phyloP scores from a whole-genome alignment of 768 basidiomycete species.

The Tremella fuciformis region DNA sequence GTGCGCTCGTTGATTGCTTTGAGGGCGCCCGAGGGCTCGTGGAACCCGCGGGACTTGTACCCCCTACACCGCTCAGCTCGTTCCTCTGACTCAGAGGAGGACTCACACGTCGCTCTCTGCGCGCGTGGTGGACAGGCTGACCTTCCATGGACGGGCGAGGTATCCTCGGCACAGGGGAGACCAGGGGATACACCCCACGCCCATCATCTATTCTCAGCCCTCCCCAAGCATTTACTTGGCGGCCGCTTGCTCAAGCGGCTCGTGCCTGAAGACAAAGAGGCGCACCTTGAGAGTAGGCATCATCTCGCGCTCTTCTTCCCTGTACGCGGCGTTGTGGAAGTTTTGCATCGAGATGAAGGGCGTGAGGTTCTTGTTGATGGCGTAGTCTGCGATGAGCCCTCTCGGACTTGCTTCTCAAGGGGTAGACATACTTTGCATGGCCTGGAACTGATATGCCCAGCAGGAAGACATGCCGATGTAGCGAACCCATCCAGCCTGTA shows the following conservation, averaged over 20 bases:
- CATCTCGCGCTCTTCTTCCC: slow-evolving; percentile 56
- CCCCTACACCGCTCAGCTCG: background rate
- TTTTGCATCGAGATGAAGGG: slow-evolving; percentile 70
- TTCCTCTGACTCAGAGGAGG: background rate
- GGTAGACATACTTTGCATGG: slow-evolving; percentile 43
- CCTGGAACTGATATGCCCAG: slow-evolving; percentile 51
- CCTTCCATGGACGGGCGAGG: slow-evolving; percentile 8
- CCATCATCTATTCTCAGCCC: slow-evolving; percentile 37
- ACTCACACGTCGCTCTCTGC: slow-evolving; percentile 6
- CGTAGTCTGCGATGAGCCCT: slow-evolving; percentile 55
- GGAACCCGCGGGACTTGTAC: slow-evolving; percentile 7
- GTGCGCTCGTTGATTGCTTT: slow-evolving; percentile 54
- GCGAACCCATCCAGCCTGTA: slow-evolving; percentile 63
- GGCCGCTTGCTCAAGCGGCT: no score
- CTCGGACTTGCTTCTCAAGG: background rate
- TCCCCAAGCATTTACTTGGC: no score
- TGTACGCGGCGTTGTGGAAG: slow-evolving; percentile 62
- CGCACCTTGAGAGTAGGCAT: slow-evolving; percentile 31
- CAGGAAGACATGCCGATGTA: slow-evolving; percentile 53
- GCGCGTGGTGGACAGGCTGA: background rate
- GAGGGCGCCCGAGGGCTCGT: slow-evolving; percentile 43
- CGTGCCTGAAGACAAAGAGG: no score
- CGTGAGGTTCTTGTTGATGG: slow-evolving; percentile 62
- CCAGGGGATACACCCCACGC: slow-evolving; percentile 62
- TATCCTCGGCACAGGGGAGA: slow-evolving; percentile 53